Evolutionary conservation across 192 early-diverging fungal genomes (phyloP).

Genomic region (Mortierella alpina): DNA sequence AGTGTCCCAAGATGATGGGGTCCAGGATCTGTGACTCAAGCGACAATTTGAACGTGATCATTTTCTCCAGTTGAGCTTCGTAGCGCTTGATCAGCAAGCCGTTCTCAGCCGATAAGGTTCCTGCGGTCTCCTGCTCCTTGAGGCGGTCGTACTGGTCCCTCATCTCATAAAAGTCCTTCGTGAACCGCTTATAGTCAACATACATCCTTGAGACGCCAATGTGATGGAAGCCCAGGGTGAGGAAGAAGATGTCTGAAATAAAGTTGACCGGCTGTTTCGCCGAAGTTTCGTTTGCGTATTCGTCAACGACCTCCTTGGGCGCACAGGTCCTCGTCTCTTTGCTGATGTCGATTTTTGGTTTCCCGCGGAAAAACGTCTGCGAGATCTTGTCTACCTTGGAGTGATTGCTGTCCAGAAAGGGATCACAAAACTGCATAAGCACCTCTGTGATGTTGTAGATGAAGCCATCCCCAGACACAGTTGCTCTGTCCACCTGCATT

Average conservation of each 20-base stretch:
- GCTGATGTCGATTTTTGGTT: slow-evolving; percentile 69
- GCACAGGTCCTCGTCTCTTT: slow-evolving; percentile 87
- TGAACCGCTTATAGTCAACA: slow-evolving; percentile 72
- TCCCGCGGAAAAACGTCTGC: slow-evolving; percentile 38
- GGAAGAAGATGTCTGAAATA: slow-evolving; percentile 90
- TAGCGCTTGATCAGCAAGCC: slow-evolving; percentile 69
- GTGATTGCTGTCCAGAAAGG: slow-evolving; percentile 82
- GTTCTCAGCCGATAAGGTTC: slow-evolving; percentile 35
- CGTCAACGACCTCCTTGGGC: slow-evolving; percentile 73
- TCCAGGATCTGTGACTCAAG: slow-evolving; percentile 85
- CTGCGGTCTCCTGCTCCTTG: slow-evolving; percentile 63
- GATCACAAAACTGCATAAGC: slow-evolving; percentile 80
- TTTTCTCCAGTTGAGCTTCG: slow-evolving; percentile 72
- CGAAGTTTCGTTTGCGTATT: slow-evolving; percentile 54
- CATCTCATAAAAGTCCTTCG: slow-evolving; percentile 77
- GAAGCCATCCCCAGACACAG: slow-evolving; percentile 88
- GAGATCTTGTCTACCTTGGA: slow-evolving; percentile 66
- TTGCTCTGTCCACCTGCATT: slow-evolving; percentile 81
- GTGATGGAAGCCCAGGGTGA: slow-evolving; percentile 82
- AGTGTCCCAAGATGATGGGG: slow-evolving; percentile 69
- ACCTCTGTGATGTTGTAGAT: slow-evolving; percentile 79
- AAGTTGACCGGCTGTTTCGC: slow-evolving; percentile 71
- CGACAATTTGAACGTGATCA: slow-evolving; percentile 74
- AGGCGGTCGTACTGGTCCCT: slow-evolving; percentile 74
- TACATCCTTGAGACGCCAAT: slow-evolving; percentile 81